Conservation (phyloP, 306 rosid species). For the Dryas drummondii region DNA sequence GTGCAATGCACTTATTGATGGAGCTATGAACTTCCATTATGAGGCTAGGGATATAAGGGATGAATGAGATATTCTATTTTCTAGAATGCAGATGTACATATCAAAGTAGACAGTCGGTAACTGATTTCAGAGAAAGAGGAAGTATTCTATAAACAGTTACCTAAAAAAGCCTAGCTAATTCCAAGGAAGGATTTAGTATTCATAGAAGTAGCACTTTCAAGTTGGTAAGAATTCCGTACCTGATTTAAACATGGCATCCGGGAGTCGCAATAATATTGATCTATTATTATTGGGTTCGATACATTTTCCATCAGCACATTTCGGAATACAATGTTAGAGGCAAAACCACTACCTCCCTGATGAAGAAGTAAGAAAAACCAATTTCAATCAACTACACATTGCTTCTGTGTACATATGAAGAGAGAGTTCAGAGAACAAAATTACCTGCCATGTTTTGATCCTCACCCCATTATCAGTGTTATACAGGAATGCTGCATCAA, state of each 20-base stretch:
- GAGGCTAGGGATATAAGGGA: not conserved
- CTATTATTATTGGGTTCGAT: constrained; percentile 75
- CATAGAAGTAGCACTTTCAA: not conserved
- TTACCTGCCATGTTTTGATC: constrained; percentile 98
- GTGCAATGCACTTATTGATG: too few species aligned
- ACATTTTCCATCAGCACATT: constrained; percentile 79
- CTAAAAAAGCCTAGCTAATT: not conserved
- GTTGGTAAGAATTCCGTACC: constrained; percentile 38
- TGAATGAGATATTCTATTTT: not conserved
- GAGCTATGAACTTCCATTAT: too few species aligned
- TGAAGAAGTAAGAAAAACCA: constrained; percentile 4
- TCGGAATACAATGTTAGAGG: constrained; percentile 59
- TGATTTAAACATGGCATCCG: constrained; percentile 58
- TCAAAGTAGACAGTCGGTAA: too few species aligned
- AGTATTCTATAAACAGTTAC: not conserved
- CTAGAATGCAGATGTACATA: not conserved
- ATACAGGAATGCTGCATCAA: constrained; percentile 59
- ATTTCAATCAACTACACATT: not conserved
- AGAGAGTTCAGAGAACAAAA: constrained; percentile 6
- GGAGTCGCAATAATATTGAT: constrained; percentile 92
- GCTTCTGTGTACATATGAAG: not conserved
- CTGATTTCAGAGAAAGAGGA: not conserved
- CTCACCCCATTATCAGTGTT: constrained; percentile 81
- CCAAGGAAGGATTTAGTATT: not conserved
- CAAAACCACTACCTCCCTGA: constrained; percentile 83